Evolutionary conservation across 371 early-diverging fungal species (phyloP).

Genomic region (Circinella minor): DNA sequence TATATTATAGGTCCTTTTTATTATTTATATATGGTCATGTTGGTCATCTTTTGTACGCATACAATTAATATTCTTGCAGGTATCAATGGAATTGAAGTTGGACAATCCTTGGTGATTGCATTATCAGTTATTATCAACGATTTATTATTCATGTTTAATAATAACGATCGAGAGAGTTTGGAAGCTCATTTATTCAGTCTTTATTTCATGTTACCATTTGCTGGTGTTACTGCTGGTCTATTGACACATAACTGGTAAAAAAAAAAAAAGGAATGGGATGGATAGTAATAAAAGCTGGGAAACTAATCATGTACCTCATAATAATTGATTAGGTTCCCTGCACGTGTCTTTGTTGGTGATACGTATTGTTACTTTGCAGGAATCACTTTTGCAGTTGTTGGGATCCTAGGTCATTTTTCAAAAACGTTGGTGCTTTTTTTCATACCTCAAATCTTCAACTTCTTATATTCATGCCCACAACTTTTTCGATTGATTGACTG

Average conservation of each 20-base stretch:
- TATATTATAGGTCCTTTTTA: constrained; percentile 73
- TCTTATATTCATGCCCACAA: constrained; percentile 94
- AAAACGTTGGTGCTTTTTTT: constrained; percentile 95
- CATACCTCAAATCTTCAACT: constrained; percentile 96
- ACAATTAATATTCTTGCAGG: constrained; percentile 99
- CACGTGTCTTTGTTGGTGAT: constrained; percentile 96
- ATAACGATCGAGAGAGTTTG: constrained; percentile 51
- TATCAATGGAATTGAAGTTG: constrained; percentile 97
- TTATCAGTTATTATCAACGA: constrained; percentile 85
- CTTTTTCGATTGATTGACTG: constrained; percentile 94
- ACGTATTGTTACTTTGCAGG: constrained; percentile 98
- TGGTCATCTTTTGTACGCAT: constrained; percentile 95
- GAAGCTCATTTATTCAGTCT: constrained; percentile 85
- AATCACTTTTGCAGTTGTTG: constrained; percentile 97
- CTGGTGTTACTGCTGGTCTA: constrained; percentile 82
- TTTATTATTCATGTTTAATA: constrained; percentile 63
- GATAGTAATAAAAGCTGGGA: no score
- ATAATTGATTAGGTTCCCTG: constrained; percentile 70
- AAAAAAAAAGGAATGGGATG: no score
- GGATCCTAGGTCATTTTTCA: constrained; percentile 91
- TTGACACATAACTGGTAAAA: constrained; percentile 84
- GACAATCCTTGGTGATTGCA: constrained; percentile 91
- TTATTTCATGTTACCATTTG: constrained; percentile 91
- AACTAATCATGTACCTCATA: no score
- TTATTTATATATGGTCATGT: constrained; percentile 90